Evolutionary conservation across 352 stramenopile species (phyloP).

Genomic region (Pythium vanterpoolii): DNA sequence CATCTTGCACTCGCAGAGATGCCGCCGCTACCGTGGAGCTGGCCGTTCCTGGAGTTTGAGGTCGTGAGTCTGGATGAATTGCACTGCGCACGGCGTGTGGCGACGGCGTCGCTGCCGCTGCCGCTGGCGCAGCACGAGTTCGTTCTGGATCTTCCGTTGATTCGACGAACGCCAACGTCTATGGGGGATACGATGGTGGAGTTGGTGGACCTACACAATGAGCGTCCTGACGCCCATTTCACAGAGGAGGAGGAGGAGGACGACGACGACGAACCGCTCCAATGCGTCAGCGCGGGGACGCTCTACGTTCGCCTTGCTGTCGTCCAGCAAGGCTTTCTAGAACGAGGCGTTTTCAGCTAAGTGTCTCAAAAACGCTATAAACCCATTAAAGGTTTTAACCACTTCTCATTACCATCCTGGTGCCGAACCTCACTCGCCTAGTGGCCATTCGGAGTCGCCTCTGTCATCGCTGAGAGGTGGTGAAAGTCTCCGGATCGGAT

Average conservation of each 20-base stretch:
- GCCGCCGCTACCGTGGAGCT: constrained; percentile 26
- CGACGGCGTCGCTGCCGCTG: constrained; percentile 29
- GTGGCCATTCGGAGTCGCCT: too few relatives aligned
- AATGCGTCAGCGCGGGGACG: constrained; percentile 15
- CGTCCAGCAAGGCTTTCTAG: constrained; percentile 23
- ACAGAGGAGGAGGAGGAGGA: neutral
- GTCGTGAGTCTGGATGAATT: constrained; percentile 43
- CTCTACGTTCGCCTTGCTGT: constrained; percentile 37
- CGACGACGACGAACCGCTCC: neutral
- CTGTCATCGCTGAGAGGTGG: neutral
- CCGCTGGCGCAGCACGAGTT: constrained; percentile 39
- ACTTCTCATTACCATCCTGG: too few relatives aligned
- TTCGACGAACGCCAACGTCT: constrained; percentile 6
- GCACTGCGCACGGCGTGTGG: constrained; percentile 36
- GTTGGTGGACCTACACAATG: constrained; percentile 15
- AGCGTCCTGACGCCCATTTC: neutral
- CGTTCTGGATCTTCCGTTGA: constrained; percentile 40
- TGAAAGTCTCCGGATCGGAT: neutral
- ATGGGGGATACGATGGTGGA: constrained; percentile 14
- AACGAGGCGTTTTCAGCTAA: constrained; percentile 1
- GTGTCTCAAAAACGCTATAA: too few relatives aligned
- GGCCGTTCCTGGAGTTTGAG: constrained; percentile 45
- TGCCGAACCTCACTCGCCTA: too few relatives aligned
- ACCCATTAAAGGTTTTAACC: neutral
- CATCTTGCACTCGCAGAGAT: constrained; percentile 28